These are phyloP conservation scores for Hanseniaspora meyeri DNA, from an alignment of 805 yeast species.

Conservation along the genomic window DNA sequence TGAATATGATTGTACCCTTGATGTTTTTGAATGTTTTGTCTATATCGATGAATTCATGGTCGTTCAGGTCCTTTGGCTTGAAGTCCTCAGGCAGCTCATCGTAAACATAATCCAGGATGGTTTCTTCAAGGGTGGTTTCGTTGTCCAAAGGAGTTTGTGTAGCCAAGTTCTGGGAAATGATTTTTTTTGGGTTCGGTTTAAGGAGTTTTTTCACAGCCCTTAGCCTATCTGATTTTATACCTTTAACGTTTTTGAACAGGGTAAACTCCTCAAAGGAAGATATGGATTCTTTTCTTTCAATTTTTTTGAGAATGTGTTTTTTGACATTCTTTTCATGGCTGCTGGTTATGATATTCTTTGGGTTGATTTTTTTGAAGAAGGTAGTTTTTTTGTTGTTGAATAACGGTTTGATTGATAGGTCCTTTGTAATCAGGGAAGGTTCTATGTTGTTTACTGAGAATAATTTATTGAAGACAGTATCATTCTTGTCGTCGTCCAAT, in stretches of 20 bases:
- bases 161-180: conserved; percentile 19
- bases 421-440: conserved; percentile 26
- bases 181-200: conserved; percentile 30
- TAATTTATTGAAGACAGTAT: background rate
- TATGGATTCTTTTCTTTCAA: conserved; percentile 25
- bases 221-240: conserved; percentile 53
- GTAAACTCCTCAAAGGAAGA: conserved; percentile 53
- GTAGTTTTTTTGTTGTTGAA: background rate
- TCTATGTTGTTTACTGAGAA: conserved; percentile 18
- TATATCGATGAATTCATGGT: conserved; percentile 35
- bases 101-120: conserved; percentile 14
- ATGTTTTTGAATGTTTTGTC: conserved; percentile 31
- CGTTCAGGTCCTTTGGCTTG: conserved; percentile 16
- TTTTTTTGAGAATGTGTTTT: background rate
- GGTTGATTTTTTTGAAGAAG: background rate
- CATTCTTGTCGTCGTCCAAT: background rate
- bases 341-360: background rate
- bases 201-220: conserved; percentile 59
- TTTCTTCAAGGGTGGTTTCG: conserved; percentile 20
- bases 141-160: conserved; percentile 20
- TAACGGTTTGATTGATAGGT: background rate
- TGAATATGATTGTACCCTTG: conserved; percentile 64
- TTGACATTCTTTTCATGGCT: background rate
- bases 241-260: conserved; percentile 41
- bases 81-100: conserved; percentile 10